A percentile compares a stretch with the other conserved stretches of the same genome.
Evolutionary conservation across 257 asterid species (phyloP).

Genomic region (Gynochthodes officinalis): DNA sequence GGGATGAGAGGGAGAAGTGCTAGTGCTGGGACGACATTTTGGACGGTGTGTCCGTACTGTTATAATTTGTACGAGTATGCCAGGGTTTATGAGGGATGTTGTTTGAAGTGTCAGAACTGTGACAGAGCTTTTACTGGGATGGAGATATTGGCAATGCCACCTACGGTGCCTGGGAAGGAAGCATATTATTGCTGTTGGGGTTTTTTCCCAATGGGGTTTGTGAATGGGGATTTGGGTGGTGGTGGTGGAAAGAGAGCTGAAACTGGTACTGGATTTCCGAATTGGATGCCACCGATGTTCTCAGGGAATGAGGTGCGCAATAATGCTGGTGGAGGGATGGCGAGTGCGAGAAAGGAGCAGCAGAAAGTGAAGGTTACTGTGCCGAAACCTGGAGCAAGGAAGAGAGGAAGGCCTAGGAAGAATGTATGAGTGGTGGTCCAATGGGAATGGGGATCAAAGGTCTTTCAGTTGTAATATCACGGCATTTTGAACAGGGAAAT

Average conservation of each 20-base stretch:
- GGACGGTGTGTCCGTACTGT: constrained; percentile 96
- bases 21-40: constrained; percentile 31
- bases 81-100: constrained; percentile 62
- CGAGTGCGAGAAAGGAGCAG: constrained; percentile 7
- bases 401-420: constrained; percentile 80
- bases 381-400: constrained; percentile 31
- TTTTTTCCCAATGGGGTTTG: constrained; percentile 76
- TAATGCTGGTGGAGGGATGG: neutral
- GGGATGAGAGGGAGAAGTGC: constrained; percentile 6
- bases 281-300: constrained; percentile 81
- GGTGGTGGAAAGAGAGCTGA: constrained; percentile 19
- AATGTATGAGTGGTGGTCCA: constrained; percentile 3
- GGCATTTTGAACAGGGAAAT: neutral
- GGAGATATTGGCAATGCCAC: constrained; percentile 65
- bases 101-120: constrained; percentile 73
- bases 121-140: constrained; percentile 69
- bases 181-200: constrained; percentile 94
- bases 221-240: constrained; percentile 24
- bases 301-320: neutral
- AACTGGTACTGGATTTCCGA: constrained; percentile 46
- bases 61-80: constrained; percentile 73
- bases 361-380: neutral
- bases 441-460: neutral
- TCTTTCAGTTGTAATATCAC: neutral
- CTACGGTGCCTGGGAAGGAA: constrained; percentile 71